Base-by-base conservation (phyloP, 225 moss, liverwort and hornwort species). In the Physcomitrellopsis africana region DNA sequence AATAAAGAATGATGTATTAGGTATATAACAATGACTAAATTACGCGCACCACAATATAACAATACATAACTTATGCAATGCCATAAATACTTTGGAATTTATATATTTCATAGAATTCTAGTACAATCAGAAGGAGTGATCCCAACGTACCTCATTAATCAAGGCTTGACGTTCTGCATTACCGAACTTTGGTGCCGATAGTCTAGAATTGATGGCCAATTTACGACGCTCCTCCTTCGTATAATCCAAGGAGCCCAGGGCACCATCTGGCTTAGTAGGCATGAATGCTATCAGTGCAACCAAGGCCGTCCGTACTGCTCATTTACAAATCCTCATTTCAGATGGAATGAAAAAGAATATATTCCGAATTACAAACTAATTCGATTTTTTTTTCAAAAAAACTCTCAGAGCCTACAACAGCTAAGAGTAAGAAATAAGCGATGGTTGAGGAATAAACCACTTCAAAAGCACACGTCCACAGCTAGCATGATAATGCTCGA, bases 221-320 rank as follows among this genome's bases (percentile, higher is more conserved):
- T 87, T 81, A 60, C 89, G 90, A 54, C 97, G 87, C 83, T 99
- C 97, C 72, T 99, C 95, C 71, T 92, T 93, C 46, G 93, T 95
- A 68, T 99, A 99, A 72, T 94, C 94, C 65, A 99, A 85, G 26
- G 97, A 99, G 54, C 97, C 97, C 20, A 99, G 58, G 24, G 97
- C 97, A 70, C 97, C 97, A 74, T 99, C 97, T 62, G 97, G 97
- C 78, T 95, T 95, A 41, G 97, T 99, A n/a, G 97, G 97, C 92
- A 99, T 87, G 63, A 99, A 99, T 10, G 97, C 97, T 78, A 99
- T 92, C 19, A 99, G 80, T 71, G 97, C 97, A 52, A 99, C 93
- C 72, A 99, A 75, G 47, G 97, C 97, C 58, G 95, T 99, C 66
- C 97, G 92, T 11, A 99, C 94, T 90, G 90, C 67, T 76, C 78